A percentile compares a stretch with the other conserved stretches of the same genome.
These are phyloP conservation scores for Wickerhamiella occidentalis DNA, from an alignment of 805 yeast species.

Conservation along the genomic window DNA sequence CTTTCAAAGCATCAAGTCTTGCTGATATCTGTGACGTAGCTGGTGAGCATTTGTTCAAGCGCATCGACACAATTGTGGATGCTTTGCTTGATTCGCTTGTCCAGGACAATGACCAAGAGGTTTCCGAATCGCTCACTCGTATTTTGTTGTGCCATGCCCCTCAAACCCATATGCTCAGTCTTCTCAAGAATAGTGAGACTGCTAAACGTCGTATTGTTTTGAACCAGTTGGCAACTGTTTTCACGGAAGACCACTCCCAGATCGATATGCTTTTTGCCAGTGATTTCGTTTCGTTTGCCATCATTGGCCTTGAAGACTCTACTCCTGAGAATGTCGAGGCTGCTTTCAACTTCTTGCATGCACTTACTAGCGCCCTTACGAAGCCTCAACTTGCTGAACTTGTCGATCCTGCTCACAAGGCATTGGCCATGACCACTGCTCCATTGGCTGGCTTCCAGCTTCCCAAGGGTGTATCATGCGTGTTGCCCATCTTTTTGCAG, in stretches of 20 bases:
- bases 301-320: slow-evolving; percentile 59
- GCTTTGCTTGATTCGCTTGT: slow-evolving; percentile 49
- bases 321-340: slow-evolving; percentile 44
- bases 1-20: slow-evolving; percentile 57
- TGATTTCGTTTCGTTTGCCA: slow-evolving; percentile 62
- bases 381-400: slow-evolving; percentile 68
- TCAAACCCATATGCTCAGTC: slow-evolving; percentile 47
- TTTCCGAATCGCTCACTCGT: slow-evolving; percentile 43
- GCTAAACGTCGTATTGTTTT: slow-evolving; percentile 39
- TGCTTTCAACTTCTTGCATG: slow-evolving; percentile 51
- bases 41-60: slow-evolving; percentile 63
- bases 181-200: slow-evolving; percentile 66
- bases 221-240: slow-evolving; percentile 60
- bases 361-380: slow-evolving; percentile 56
- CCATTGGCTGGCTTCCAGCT: slow-evolving; percentile 51
- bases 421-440: slow-evolving; percentile 53
- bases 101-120: slow-evolving; percentile 30
- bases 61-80: slow-evolving; percentile 62
- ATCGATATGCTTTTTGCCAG: slow-evolving; percentile 48
- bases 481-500: slow-evolving; percentile 83
- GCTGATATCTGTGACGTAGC: slow-evolving; percentile 42
- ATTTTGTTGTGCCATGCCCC: slow-evolving; percentile 48
- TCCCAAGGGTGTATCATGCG: slow-evolving; percentile 73
- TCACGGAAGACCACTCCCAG: slow-evolving; percentile 39
- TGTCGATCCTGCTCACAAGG: slow-evolving; percentile 67